phyloP scores from a whole-genome alignment of 2,329 filamentous ascomycete species.

The Aspergillus sergii region DNA sequence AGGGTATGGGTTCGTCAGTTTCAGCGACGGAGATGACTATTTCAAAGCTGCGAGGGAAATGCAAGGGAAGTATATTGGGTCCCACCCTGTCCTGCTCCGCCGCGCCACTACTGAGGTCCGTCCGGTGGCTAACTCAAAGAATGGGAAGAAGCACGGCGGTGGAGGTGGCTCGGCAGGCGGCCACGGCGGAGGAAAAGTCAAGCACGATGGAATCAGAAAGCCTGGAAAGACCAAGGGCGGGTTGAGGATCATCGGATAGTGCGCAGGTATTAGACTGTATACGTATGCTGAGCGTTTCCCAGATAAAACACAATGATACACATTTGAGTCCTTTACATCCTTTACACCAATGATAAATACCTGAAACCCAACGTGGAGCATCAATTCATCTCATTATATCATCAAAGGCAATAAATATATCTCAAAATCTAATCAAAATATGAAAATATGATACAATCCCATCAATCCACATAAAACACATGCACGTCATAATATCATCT shows the following conservation, averaged over 20 bases:
- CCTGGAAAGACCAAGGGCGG: slow-evolving; percentile 50
- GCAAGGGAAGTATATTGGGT: slow-evolving; percentile 99
- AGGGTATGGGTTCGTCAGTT: slow-evolving; percentile 95
- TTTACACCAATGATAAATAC: not conserved
- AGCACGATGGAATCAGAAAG: slow-evolving; percentile 49
- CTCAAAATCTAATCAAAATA: not conserved
- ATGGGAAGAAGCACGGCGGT: slow-evolving; percentile 57
- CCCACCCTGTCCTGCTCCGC: slow-evolving; percentile 84
- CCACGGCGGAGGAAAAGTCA: slow-evolving; percentile 44
- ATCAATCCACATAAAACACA: not conserved
- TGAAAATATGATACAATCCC: slow-evolving; percentile 7
- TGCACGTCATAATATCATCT: not conserved
- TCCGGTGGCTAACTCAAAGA: slow-evolving; percentile 67
- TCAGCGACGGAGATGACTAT: slow-evolving; percentile 92
- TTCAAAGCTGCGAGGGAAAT: slow-evolving; percentile 97
- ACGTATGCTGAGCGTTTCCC: not conserved
- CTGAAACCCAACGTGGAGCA: not conserved
- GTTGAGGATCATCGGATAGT: slow-evolving; percentile 47
- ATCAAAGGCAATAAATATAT: not conserved
- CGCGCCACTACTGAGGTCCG: slow-evolving; percentile 92
- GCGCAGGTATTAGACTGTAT: not conserved
- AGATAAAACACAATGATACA: not conserved
- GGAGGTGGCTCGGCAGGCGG: slow-evolving; percentile 33
- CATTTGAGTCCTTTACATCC: not conserved
- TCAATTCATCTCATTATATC: not conserved